Evolutionary conservation across 768 basidiomycete species (phyloP).

Genomic region (Psilocybe cubensis): DNA sequence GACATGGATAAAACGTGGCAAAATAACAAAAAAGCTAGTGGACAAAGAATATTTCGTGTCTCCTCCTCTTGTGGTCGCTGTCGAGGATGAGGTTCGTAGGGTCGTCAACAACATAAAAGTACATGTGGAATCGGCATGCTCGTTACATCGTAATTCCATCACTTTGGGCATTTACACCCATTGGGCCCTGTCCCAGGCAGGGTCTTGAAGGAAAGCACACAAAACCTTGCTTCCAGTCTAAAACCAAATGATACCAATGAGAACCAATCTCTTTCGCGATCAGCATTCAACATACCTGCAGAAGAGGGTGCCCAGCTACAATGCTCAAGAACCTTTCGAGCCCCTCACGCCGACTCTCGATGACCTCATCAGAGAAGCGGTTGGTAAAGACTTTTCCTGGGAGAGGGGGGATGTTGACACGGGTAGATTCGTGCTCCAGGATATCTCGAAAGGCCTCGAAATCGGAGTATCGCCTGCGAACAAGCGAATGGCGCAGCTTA

Average conservation of each 20-base stretch:
- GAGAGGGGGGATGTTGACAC: slow-evolving; percentile 96
- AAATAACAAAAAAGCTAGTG: no score
- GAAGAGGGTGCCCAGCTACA: slow-evolving; percentile 94
- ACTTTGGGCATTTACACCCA: slow-evolving; percentile 65
- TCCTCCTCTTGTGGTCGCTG: neutral
- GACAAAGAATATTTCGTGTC: neutral
- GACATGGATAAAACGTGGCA: no score
- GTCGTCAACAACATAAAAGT: neutral
- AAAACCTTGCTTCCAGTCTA: slow-evolving; percentile 98
- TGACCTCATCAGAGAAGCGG: slow-evolving; percentile 96
- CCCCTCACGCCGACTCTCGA: slow-evolving; percentile 90
- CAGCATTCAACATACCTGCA: slow-evolving; percentile 69
- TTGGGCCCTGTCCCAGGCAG: slow-evolving; percentile 84
- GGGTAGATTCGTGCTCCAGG: slow-evolving; percentile 93
- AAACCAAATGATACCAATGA: neutral
- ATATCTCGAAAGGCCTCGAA: slow-evolving; percentile 98
- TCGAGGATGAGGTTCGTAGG: neutral
- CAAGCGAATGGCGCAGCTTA: slow-evolving; percentile 91
- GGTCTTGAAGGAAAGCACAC: slow-evolving; percentile 94
- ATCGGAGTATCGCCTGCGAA: slow-evolving; percentile 88
- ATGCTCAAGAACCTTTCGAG: slow-evolving; percentile 94
- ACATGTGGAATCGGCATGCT: neutral
- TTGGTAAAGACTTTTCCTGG: slow-evolving; percentile 99
- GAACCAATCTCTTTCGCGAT: neutral
- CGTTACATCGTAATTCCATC: neutral